These are phyloP conservation scores for Ascomycota sp. DNA, from an alignment of 2,329 filamentous ascomycete species.

Conservation along the genomic window DNA sequence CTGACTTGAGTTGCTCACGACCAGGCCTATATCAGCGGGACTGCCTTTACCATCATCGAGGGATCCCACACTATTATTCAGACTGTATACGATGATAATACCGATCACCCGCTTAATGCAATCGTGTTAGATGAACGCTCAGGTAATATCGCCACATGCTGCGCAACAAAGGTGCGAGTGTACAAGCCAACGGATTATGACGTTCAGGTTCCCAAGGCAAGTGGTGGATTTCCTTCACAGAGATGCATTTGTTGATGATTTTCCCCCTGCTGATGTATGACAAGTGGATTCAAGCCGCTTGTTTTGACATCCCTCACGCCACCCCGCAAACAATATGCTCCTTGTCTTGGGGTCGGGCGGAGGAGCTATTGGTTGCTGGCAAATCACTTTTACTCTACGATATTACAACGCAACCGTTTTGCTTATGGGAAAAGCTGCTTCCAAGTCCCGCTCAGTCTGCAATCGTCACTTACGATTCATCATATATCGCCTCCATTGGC, in stretches of 20 bases:
- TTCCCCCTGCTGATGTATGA: slow-evolving; percentile 5
- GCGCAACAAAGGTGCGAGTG: slow-evolving; percentile 42
- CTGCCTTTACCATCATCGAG: slow-evolving; percentile 63
- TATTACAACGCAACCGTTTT: slow-evolving; percentile 23
- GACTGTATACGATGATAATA: slow-evolving; percentile 71
- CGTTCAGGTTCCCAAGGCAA: slow-evolving; percentile 52
- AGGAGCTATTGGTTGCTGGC: slow-evolving; percentile 66
- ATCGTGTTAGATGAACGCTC: slow-evolving; percentile 61
- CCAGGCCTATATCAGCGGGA: slow-evolving; percentile 74
- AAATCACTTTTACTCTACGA: slow-evolving; percentile 46
- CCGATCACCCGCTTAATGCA: slow-evolving; percentile 39
- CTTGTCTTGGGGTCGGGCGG: slow-evolving; percentile 69
- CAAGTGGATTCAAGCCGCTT: slow-evolving; percentile 42
- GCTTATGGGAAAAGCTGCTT: slow-evolving; percentile 52
- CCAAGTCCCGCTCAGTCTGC: slow-evolving; percentile 55
- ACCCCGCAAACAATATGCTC: slow-evolving; percentile 15
- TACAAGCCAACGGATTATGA: slow-evolving; percentile 54
- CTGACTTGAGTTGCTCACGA: slow-evolving; percentile 1
- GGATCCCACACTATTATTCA: slow-evolving; percentile 57
- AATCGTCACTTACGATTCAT: slow-evolving; percentile 64
- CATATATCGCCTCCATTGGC: slow-evolving; percentile 64
- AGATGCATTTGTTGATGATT: slow-evolving; percentile 8
- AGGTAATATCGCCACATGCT: slow-evolving; percentile 66
- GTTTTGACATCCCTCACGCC: slow-evolving; percentile 23
- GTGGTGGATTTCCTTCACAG: background rate